Evolutionary conservation across 192 early-diverging fungal genomes (phyloP).

Genomic region (Backusella luteola): DNA sequence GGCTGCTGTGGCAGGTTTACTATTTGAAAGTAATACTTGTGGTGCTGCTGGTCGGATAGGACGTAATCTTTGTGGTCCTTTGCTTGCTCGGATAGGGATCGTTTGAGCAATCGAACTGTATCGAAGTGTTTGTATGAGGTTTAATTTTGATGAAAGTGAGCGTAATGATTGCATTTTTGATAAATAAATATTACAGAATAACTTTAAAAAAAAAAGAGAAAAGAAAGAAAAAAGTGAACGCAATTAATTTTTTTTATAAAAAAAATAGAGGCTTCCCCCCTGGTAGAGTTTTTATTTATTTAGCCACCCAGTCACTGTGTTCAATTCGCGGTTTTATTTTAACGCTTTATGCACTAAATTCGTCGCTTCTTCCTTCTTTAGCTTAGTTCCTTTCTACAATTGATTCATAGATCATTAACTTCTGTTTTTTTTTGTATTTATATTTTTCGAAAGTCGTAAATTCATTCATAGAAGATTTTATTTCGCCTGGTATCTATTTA

Average conservation of each 20-base stretch:
- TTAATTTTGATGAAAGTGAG: background rate
- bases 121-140: background rate
- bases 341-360: background rate
- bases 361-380: too few species aligned
- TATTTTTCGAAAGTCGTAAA: too few species aligned
- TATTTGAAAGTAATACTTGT: background rate
- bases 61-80: background rate
- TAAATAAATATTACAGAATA: background rate
- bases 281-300: background rate
- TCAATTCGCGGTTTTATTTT: background rate
- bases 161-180: conserved; percentile 1
- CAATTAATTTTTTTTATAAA: background rate
- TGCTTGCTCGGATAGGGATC: background rate
- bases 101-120: conserved; percentile 6
- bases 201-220: background rate
- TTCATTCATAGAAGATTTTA: too few species aligned
- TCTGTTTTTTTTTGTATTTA: too few species aligned
- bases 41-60: background rate
- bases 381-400: background rate
- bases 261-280: background rate
- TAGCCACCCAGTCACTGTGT: background rate
- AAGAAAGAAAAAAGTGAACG: background rate
- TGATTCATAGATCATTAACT: too few species aligned
- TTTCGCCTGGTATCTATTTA: too few species aligned
- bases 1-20: background rate